Percentiles rank a stretch among this genome's conserved stretches.
Conservation (phyloP, 2,329 filamentous ascomycete species). For the Arthrobotrys sphaeroides region DNA sequence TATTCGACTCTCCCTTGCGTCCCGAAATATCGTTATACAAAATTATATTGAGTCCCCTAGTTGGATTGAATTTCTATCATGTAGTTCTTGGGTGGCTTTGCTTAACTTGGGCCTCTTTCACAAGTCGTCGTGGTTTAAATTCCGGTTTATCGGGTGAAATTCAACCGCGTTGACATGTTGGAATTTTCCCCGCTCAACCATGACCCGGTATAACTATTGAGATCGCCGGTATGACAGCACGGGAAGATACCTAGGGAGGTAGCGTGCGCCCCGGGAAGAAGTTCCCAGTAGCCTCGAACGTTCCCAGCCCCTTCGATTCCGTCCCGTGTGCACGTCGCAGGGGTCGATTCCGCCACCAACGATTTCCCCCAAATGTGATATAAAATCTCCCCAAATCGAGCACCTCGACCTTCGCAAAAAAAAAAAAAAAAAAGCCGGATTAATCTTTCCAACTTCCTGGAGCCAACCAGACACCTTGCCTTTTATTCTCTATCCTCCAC, state of each 20-base stretch:
- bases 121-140: no score
- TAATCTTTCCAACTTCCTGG: background rate
- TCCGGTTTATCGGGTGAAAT: no score
- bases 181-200: background rate
- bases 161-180: background rate
- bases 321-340: background rate
- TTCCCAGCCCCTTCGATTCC: background rate
- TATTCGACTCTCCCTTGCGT: no score
- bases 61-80: no score
- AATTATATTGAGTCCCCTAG: no score
- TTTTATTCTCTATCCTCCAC: background rate
- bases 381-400: slow-evolving; percentile 14
- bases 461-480: background rate
- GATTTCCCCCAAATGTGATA: slow-evolving; percentile 1
- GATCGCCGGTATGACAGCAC: no score
- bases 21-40: no score
- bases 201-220: no score
- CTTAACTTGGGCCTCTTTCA: no score
- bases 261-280: background rate
- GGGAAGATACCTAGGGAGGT: no score
- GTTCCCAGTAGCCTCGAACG: background rate
- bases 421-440: background rate
- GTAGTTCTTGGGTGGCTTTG: no score
- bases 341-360: slow-evolving; percentile 14
- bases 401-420: background rate